A percentile compares a stretch with the other conserved stretches of the same genome.
Evolutionary conservation across 768 basidiomycete species (phyloP).

Genomic region (Zangia roseola): DNA sequence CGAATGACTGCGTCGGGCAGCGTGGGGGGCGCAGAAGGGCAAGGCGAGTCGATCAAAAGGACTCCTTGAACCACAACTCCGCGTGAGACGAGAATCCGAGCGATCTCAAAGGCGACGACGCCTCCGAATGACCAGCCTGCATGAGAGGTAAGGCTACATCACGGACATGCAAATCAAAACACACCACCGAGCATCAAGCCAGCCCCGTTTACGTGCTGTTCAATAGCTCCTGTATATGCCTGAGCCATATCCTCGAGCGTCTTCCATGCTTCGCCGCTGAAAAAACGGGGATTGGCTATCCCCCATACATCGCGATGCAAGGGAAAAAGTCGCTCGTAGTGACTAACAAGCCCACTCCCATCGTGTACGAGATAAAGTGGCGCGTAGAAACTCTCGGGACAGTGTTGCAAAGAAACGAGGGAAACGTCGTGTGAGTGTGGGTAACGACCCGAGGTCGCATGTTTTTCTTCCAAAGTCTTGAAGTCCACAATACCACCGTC

Average conservation of each 20-base stretch:
- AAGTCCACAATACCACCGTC: neutral
- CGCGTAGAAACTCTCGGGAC: constrained; percentile 12
- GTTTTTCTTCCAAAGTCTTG: neutral
- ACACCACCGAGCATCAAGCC: constrained; percentile 57
- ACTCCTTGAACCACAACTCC: constrained; percentile 53
- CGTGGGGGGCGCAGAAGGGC: constrained; percentile 50
- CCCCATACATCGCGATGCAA: constrained; percentile 59
- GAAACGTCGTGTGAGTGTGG: constrained; percentile 26
- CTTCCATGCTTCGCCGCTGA: constrained; percentile 44
- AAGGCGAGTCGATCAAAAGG: constrained; percentile 66
- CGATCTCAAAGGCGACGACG: constrained; percentile 65
- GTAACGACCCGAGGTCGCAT: neutral
- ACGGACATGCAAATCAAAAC: constrained; percentile 5
- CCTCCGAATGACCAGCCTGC: constrained; percentile 82
- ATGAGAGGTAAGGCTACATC: neutral
- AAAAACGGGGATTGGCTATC: constrained; percentile 55
- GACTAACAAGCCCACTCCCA: constrained; percentile 60
- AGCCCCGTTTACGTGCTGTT: constrained; percentile 33
- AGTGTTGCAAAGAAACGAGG: constrained; percentile 39
- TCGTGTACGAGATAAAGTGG: constrained; percentile 73
- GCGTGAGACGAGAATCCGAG: constrained; percentile 42
- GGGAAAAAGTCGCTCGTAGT: constrained; percentile 46
- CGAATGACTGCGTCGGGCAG: constrained; percentile 54
- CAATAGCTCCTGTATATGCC: constrained; percentile 45
- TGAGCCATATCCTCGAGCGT: constrained; percentile 51